These are phyloP conservation scores for Phytopythium oedochilum DNA, from an alignment of 352 stramenopile genomes.

Conservation along the genomic window DNA sequence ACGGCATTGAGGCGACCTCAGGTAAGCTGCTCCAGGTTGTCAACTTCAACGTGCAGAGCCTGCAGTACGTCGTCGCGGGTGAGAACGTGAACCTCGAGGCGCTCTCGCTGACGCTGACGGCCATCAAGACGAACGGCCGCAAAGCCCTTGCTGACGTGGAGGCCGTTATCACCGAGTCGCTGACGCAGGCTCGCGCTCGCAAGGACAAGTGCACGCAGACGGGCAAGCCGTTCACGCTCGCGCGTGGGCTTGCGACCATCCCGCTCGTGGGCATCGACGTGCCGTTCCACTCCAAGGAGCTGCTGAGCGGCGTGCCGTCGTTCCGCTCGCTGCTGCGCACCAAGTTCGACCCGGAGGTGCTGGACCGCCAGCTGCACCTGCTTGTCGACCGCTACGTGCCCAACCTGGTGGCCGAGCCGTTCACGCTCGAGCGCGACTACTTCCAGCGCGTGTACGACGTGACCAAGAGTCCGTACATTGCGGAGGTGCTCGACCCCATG, in stretches of 20 bases:
- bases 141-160: constrained; percentile 39
- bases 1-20: constrained; percentile 50
- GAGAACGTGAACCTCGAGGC: constrained; percentile 81
- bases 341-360: constrained; percentile 63
- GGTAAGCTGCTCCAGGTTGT: constrained; percentile 82
- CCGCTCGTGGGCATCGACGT: constrained; percentile 87
- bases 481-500: constrained; percentile 58
- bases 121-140: constrained; percentile 40
- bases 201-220: constrained; percentile 52
- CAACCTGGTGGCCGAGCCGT: constrained; percentile 79
- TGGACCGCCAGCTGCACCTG: constrained; percentile 62
- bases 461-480: constrained; percentile 69
- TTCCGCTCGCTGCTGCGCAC: constrained; percentile 71
- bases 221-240: constrained; percentile 56
- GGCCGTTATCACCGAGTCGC: constrained; percentile 45
- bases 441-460: constrained; percentile 65
- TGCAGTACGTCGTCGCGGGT: constrained; percentile 83
- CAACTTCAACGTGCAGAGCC: constrained; percentile 85
- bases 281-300: constrained; percentile 84
- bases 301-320: constrained; percentile 74
- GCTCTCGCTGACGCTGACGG: constrained; percentile 57
- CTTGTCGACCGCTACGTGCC: constrained; percentile 82
- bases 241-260: constrained; percentile 75
- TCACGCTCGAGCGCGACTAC: constrained; percentile 75
- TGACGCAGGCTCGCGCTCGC: constrained; percentile 47